These are phyloP conservation scores for Candida orba DNA, from an alignment of 805 yeast species.

Conservation along the genomic window DNA sequence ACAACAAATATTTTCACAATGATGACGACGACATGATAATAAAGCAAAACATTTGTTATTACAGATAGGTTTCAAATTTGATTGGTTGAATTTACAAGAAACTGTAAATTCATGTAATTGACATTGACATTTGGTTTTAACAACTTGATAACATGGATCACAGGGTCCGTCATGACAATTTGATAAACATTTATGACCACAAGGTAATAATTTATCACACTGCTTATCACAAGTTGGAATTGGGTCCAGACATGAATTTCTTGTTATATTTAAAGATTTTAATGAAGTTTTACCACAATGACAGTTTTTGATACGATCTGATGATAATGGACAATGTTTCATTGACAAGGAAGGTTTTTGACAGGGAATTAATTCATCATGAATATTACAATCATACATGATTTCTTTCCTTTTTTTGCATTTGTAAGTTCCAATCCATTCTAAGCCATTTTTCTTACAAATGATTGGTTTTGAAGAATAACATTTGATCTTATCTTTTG, in stretches of 20 bases:
- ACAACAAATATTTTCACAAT: slow-evolving; percentile 67
- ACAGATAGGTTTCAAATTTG: slow-evolving; percentile 54
- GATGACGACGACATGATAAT: slow-evolving; percentile 75
- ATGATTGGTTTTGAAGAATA: slow-evolving; percentile 32
- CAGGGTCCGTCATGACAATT: slow-evolving; percentile 77
- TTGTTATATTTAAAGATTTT: slow-evolving; percentile 27
- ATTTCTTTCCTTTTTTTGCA: slow-evolving; percentile 41
- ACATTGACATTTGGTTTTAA: slow-evolving; percentile 57
- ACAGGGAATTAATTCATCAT: slow-evolving; percentile 48
- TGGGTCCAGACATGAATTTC: slow-evolving; percentile 66
- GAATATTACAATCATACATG: slow-evolving; percentile 54
- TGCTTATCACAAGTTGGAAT: slow-evolving; percentile 64
- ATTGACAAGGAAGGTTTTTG: slow-evolving; percentile 23
- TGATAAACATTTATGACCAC: slow-evolving; percentile 73
- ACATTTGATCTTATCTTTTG: slow-evolving; percentile 37
- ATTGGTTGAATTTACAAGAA: slow-evolving; percentile 53
- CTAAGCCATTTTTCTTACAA: slow-evolving; percentile 19
- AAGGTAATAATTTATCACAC: slow-evolving; percentile 57
- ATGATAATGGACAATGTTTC: slow-evolving; percentile 56
- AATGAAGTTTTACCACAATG: slow-evolving; percentile 69
- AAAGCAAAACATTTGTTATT: slow-evolving; percentile 63
- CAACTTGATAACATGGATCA: slow-evolving; percentile 51
- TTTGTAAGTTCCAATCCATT: slow-evolving; percentile 39
- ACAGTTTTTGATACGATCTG: slow-evolving; percentile 54
- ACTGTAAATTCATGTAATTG: slow-evolving; percentile 47